Conservation (phyloP, 345 rosid genomes). For the Citrus medica region DNA sequence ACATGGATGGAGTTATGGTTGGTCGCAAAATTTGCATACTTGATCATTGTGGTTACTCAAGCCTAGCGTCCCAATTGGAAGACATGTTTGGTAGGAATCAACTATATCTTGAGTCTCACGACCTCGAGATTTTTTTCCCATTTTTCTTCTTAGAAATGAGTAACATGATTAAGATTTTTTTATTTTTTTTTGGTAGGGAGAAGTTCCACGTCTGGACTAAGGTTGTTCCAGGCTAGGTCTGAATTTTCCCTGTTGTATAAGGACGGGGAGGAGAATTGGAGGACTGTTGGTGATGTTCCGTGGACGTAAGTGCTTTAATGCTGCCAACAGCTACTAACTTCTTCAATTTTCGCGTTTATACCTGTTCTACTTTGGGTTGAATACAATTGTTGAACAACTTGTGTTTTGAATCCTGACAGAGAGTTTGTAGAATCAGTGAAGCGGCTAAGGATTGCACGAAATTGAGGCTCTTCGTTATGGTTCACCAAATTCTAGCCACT, state of each 20-base stretch:
- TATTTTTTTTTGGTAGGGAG: constrained; percentile 28
- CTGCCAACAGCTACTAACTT: not conserved
- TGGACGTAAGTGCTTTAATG: constrained; percentile 48
- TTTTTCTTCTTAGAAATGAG: not conserved
- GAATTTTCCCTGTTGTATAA: constrained; percentile 55
- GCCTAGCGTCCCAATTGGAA: constrained; percentile 62
- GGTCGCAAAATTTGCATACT: constrained; percentile 75
- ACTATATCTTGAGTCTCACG: not conserved
- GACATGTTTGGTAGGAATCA: constrained; percentile 62
- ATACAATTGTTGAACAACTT: not conserved
- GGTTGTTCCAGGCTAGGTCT: constrained; percentile 49
- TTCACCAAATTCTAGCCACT: constrained; percentile 1
- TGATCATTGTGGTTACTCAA: constrained; percentile 44
- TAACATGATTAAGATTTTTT: not conserved
- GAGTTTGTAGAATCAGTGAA: constrained; percentile 49
- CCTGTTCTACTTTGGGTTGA: not conserved
- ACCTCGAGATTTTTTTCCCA: not conserved
- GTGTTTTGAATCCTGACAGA: constrained; percentile 29
- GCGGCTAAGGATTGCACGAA: constrained; percentile 59
- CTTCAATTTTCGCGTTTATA: not conserved
- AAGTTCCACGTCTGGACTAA: constrained; percentile 42
- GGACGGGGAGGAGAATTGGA: constrained; percentile 61
- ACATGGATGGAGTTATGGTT: constrained; percentile 70
- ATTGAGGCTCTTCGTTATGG: constrained; percentile 18
- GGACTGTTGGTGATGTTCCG: constrained; percentile 59